phyloP scores from a whole-genome alignment of 805 yeast genomes.

The Candida krabiensis region DNA sequence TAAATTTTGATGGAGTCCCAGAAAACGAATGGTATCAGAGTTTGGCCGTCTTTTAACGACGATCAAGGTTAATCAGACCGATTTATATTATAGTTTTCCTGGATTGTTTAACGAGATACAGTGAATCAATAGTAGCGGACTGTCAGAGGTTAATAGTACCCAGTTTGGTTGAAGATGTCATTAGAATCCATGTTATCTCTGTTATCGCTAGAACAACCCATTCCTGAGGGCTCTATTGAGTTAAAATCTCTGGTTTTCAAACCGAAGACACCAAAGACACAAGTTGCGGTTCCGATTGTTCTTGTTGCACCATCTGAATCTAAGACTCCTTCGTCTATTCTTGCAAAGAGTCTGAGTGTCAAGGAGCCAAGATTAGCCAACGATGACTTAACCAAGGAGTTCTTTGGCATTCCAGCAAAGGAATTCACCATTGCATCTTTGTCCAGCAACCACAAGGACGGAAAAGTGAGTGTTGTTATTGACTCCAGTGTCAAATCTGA shows the following conservation, averaged over 20 bases:
- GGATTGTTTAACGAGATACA: too few relatives aligned
- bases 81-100: too few relatives aligned
- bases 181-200: slow-evolving; percentile 68
- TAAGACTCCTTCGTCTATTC: slow-evolving; percentile 60
- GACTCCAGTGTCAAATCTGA: slow-evolving; percentile 49
- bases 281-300: slow-evolving; percentile 74
- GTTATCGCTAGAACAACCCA: slow-evolving; percentile 58
- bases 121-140: too few relatives aligned
- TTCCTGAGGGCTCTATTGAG: slow-evolving; percentile 49
- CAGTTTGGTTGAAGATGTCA: slow-evolving; percentile 58
- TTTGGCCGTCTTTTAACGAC: too few relatives aligned
- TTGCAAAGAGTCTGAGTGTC: slow-evolving; percentile 66
- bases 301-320: slow-evolving; percentile 75
- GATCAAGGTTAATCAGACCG: too few relatives aligned
- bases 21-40: too few relatives aligned
- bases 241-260: slow-evolving; percentile 83
- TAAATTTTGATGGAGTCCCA: too few relatives aligned
- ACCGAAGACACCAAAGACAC: slow-evolving; percentile 86
- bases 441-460: slow-evolving; percentile 44
- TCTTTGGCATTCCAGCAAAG: slow-evolving; percentile 57
- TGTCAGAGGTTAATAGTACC: too few relatives aligned
- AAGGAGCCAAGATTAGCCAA: slow-evolving; percentile 89
- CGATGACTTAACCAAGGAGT: slow-evolving; percentile 70
- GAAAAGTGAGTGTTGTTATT: slow-evolving; percentile 58
- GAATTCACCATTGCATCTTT: slow-evolving; percentile 62